Evolutionary conservation across 2,329 filamentous ascomycete species (phyloP).

Genomic region (Pseudomassariella vexata): DNA sequence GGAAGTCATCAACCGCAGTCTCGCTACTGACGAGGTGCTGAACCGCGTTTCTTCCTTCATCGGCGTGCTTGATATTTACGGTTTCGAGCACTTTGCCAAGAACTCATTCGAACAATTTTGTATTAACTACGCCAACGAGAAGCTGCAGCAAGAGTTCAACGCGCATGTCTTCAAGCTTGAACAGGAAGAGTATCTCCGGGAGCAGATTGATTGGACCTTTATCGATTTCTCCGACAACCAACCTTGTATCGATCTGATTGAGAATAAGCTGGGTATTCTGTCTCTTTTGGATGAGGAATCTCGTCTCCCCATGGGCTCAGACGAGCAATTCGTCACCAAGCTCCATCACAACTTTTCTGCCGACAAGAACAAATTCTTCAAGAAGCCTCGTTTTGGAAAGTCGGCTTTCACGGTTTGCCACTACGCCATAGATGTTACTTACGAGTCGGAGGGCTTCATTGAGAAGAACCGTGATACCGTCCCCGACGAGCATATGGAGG

Average conservation of each 20-base stretch:
- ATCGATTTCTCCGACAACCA: slow-evolving; percentile 99
- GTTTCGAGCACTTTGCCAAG: slow-evolving; percentile 98
- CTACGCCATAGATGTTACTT: slow-evolving; percentile 96
- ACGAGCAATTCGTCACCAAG: slow-evolving; percentile 95
- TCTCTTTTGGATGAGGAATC: slow-evolving; percentile 95
- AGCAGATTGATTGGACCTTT: slow-evolving; percentile 98
- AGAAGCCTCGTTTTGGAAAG: slow-evolving; percentile 96
- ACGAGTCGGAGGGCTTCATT: slow-evolving; percentile 98
- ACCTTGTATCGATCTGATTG: slow-evolving; percentile 96
- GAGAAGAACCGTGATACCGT: slow-evolving; percentile 99
- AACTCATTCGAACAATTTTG: slow-evolving; percentile 99
- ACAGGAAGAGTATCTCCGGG: slow-evolving; percentile 93
- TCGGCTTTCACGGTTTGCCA: slow-evolving; percentile 97
- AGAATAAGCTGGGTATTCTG: slow-evolving; percentile 90
- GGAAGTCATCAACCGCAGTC: slow-evolving; percentile 87
- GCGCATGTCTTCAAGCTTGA: slow-evolving; percentile 98
- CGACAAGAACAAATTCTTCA: slow-evolving; percentile 87
- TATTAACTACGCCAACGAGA: slow-evolving; percentile 99
- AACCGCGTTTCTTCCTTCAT: slow-evolving; percentile 84
- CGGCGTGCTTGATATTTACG: slow-evolving; percentile 97
- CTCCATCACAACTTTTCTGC: slow-evolving; percentile 83
- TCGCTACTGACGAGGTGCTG: slow-evolving; percentile 84
- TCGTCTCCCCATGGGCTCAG: slow-evolving; percentile 90
- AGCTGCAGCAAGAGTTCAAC: slow-evolving; percentile 98
- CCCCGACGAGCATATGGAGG: slow-evolving; percentile 94